These are phyloP conservation scores for Aspergillus ibericus DNA, from an alignment of 2,329 filamentous ascomycete genomes.

Conservation along the genomic window DNA sequence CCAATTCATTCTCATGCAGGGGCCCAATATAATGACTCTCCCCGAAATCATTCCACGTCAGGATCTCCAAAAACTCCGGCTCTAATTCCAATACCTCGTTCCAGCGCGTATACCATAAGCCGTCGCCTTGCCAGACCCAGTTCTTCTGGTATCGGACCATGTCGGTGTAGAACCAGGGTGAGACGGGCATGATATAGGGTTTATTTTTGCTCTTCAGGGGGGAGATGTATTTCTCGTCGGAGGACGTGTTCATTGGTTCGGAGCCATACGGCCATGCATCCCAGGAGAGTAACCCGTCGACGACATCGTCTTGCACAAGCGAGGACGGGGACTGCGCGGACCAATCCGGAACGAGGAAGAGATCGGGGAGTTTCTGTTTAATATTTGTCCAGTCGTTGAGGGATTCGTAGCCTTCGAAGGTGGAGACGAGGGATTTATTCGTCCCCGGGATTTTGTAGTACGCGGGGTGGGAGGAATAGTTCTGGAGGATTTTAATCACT, in stretches of 20 bases:
- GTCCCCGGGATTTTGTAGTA: constrained; percentile 28
- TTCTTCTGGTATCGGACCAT: constrained; percentile 59
- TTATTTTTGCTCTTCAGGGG: constrained; percentile 30
- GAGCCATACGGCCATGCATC: constrained; percentile 45
- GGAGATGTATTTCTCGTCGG: constrained; percentile 44
- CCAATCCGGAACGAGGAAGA: constrained; percentile 52
- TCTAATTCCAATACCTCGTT: constrained; percentile 51
- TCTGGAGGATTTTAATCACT: constrained; percentile 27
- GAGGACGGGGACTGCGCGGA: constrained; percentile 36
- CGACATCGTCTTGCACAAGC: constrained; percentile 21
- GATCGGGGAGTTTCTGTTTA: constrained; percentile 37
- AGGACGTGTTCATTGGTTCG: constrained; percentile 37
- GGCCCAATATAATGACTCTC: constrained; percentile 62
- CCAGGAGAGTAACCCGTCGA: constrained; percentile 46
- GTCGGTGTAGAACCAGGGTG: constrained; percentile 60
- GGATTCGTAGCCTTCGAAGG: constrained; percentile 47
- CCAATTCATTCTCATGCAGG: constrained; percentile 47
- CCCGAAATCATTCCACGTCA: constrained; percentile 64
- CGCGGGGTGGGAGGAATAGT: constrained; percentile 25
- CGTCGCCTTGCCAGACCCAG: constrained; percentile 63
- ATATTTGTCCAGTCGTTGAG: constrained; percentile 48
- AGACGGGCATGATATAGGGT: constrained; percentile 56
- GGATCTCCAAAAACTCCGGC: constrained; percentile 56
- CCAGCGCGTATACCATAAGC: constrained; percentile 63
- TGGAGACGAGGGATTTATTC: constrained; percentile 40